phyloP scores from a whole-genome alignment of 2,329 filamentous ascomycete species.

The Cylindrodendrum hubeiense region DNA sequence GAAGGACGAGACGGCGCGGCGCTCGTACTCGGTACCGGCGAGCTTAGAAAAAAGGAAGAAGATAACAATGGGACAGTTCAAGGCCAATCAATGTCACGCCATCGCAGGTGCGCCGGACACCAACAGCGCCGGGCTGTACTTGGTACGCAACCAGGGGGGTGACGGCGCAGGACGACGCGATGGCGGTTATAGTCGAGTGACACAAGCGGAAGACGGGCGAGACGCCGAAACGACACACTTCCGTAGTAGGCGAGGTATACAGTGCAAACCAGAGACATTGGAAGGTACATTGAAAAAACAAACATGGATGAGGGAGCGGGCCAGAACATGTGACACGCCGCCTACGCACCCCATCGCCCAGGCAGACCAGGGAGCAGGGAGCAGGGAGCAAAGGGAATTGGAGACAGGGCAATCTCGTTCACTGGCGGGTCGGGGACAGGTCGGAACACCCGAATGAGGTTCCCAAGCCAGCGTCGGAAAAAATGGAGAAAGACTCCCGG shows the following conservation, averaged over 20 bases:
- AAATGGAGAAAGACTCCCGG: not conserved
- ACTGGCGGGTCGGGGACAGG: slow-evolving; percentile 7
- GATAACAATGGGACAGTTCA: not conserved
- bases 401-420: slow-evolving; percentile 1
- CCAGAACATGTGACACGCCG: slow-evolving; percentile 35
- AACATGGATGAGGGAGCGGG: slow-evolving; percentile 3
- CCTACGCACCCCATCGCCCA: slow-evolving; percentile 31
- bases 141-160: not conserved
- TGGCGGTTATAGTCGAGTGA: not conserved
- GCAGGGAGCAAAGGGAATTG: not conserved
- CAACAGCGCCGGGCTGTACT: slow-evolving; percentile 2
- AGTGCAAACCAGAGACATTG: not conserved
- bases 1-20: not conserved
- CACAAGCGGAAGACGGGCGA: not conserved
- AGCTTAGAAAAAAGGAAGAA: not conserved
- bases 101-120: slow-evolving; percentile 9
- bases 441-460: not conserved
- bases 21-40: slow-evolving; percentile 2
- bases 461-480: not conserved
- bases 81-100: slow-evolving; percentile 22
- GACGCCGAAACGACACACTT: not conserved
- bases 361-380: not conserved
- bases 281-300: not conserved
- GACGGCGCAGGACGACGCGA: not conserved
- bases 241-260: not conserved